A percentile compares a stretch with the other conserved stretches of the same genome.
phyloP scores from a whole-genome alignment of 225 moss, liverwort and hornwort species.

The Climacium dendroides region DNA sequence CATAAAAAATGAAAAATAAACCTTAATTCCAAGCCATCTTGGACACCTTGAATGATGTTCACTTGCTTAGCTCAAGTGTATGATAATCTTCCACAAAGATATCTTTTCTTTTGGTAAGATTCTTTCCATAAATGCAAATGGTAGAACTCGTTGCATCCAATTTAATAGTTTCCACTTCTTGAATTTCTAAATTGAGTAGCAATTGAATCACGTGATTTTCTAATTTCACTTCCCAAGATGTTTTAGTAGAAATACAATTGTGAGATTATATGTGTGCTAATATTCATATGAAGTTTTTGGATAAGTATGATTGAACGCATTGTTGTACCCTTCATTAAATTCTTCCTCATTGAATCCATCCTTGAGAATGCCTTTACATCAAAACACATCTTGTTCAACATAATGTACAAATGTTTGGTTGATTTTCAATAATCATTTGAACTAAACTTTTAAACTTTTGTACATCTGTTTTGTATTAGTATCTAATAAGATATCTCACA shows the following conservation, averaged over 20 bases:
- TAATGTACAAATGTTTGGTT: background rate
- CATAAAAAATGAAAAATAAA: too few species aligned
- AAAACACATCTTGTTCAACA: too few species aligned
- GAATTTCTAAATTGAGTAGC: background rate
- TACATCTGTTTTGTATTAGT: too few species aligned
- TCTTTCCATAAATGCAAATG: background rate
- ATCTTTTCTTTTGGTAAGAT: too few species aligned
- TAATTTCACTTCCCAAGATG: background rate
- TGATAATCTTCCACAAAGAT: background rate
- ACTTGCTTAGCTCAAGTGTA: background rate
- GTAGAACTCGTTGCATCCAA: background rate
- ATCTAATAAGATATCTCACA: too few species aligned
- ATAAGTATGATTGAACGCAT: background rate
- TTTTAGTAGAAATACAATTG: background rate
- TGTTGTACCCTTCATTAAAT: background rate
- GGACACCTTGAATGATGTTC: background rate
- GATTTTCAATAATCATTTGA: background rate
- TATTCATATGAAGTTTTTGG: rapidly evolving
- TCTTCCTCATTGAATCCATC: background rate
- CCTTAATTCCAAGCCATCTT: rapidly evolving
- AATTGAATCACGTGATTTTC: background rate
- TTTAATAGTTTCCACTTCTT: background rate
- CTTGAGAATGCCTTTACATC: too few species aligned
- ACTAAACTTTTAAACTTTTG: too few species aligned
- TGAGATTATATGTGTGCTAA: background rate